Conservation (phyloP, 2,329 filamentous ascomycete genomes). For the Aspergillus sp. region DNA sequence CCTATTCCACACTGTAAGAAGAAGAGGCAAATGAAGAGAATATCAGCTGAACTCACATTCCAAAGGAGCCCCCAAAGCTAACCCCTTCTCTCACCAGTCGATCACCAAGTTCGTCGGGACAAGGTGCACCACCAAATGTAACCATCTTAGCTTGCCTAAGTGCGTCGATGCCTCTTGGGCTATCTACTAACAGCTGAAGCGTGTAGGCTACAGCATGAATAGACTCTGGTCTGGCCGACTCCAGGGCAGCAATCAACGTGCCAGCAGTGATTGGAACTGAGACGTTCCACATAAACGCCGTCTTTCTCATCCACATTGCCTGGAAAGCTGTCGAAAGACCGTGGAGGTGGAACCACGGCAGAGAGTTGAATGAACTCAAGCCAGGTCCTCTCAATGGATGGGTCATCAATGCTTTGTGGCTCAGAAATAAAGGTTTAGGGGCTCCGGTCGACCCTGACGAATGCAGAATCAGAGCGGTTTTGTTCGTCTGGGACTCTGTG, state of each 20-base stretch:
- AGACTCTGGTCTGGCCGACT: conserved; percentile 34
- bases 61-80: conserved; percentile 36
- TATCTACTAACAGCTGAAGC: conserved; percentile 37
- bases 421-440: conserved; percentile 43
- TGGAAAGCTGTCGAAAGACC: conserved; percentile 39
- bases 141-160: conserved; percentile 36
- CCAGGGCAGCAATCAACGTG: conserved; percentile 30
- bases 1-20: conserved; percentile 12
- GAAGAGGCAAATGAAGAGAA: too few relatives aligned
- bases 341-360: conserved; percentile 43
- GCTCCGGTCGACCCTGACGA: conserved; percentile 47
- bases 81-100: conserved; percentile 33
- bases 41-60: conserved; percentile 27
- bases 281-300: conserved; percentile 39
- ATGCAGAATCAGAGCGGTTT: conserved; percentile 40
- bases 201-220: conserved; percentile 40
- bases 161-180: conserved; percentile 28
- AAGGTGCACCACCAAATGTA: conserved; percentile 37
- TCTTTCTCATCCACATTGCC: conserved; percentile 42
- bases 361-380: conserved; percentile 38
- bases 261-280: conserved; percentile 35
- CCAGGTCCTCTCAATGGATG: conserved; percentile 32
- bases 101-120: conserved; percentile 40
- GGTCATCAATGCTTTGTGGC: conserved; percentile 36
- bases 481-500: conserved; percentile 22